Evolutionary conservation across 2,329 filamentous ascomycete genomes (phyloP).

Genomic region (Microcera coccophila): DNA sequence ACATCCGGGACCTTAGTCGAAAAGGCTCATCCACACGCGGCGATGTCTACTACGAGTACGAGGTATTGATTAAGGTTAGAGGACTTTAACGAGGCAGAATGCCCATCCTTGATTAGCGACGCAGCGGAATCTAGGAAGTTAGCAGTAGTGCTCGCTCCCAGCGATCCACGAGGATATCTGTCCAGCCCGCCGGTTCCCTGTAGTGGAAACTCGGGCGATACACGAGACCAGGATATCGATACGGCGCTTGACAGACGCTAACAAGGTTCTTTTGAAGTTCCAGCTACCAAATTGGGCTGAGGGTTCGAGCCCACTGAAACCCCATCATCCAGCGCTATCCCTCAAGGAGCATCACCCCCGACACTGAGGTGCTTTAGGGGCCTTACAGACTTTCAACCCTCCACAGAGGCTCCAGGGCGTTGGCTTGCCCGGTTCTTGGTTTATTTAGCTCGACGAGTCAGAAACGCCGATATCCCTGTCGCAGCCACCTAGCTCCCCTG

Average conservation of each 20-base stretch:
- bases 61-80: too few species aligned
- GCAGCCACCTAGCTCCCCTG: not conserved
- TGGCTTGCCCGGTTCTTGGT: not conserved
- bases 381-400: not conserved
- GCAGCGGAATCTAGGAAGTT: not conserved
- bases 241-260: not conserved
- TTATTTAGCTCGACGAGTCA: not conserved
- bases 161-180: not conserved
- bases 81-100: too few species aligned
- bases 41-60: not conserved
- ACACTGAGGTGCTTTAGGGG: not conserved
- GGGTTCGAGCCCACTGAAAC: not conserved
- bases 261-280: conserved; percentile 1
- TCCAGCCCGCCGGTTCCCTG: not conserved
- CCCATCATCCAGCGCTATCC: not conserved
- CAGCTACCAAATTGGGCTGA: not conserved
- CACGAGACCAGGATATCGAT: conserved; percentile 10
- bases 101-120: not conserved
- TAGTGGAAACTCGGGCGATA: conserved; percentile 10
- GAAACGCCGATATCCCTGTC: not conserved
- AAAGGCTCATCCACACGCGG: conserved; percentile 15
- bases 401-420: too few species aligned
- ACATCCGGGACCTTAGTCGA: conserved; percentile 5
- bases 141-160: not conserved
- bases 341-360: not conserved